Evolutionary conservation across 2,329 filamentous ascomycete species (phyloP).

Genomic region (Rhinocladiella mackenziei): DNA sequence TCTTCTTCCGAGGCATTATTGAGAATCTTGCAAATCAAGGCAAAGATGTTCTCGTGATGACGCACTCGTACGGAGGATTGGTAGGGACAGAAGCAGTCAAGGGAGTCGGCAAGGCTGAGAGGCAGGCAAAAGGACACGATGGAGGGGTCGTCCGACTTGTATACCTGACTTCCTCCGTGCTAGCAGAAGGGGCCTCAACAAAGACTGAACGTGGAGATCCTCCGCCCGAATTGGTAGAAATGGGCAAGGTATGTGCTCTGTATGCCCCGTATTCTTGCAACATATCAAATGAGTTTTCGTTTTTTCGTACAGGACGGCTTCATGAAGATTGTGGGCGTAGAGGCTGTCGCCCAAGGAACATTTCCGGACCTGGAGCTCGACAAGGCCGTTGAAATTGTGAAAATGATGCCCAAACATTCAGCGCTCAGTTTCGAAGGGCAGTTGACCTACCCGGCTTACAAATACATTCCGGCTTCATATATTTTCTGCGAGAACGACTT

Average conservation of each 20-base stretch:
- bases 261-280: neutral
- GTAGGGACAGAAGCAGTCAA: slow-evolving; percentile 32
- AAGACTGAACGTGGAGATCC: slow-evolving; percentile 2
- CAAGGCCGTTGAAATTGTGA: slow-evolving; percentile 22
- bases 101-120: slow-evolving; percentile 29
- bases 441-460: slow-evolving; percentile 35
- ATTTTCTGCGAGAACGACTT: slow-evolving; percentile 34
- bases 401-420: slow-evolving; percentile 29
- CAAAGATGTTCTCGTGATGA: slow-evolving; percentile 31
- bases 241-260: slow-evolving; percentile 2
- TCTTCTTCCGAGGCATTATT: slow-evolving; percentile 31
- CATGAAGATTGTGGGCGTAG: slow-evolving; percentile 7
- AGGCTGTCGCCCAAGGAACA: slow-evolving; percentile 7
- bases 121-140: slow-evolving; percentile 25
- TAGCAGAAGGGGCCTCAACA: slow-evolving; percentile 28
- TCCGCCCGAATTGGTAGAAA: slow-evolving; percentile 6
- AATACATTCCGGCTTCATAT: slow-evolving; percentile 35
- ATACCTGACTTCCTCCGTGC: slow-evolving; percentile 36
- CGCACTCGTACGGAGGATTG: slow-evolving; percentile 37
- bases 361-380: slow-evolving; percentile 11
- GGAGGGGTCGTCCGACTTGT: slow-evolving; percentile 33
- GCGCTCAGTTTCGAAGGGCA: slow-evolving; percentile 31
- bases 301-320: slow-evolving; percentile 14
- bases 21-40: slow-evolving; percentile 31
- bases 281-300: neutral